Conservation (phyloP, 306 rosid genomes). For the Gastrolobium villosum region DNA sequence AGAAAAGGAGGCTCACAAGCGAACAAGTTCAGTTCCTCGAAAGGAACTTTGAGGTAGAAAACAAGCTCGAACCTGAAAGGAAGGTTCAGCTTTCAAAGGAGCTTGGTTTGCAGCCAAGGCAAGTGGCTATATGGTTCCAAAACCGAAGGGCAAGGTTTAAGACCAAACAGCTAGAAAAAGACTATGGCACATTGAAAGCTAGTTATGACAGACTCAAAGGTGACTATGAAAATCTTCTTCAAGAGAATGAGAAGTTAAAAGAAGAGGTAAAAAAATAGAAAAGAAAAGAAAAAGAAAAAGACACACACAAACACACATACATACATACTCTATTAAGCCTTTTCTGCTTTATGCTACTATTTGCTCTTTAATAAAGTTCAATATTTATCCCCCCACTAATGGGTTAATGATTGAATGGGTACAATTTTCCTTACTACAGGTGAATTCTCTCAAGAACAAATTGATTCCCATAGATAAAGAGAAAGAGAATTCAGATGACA, state of each 20-base stretch:
- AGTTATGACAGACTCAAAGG: slow-evolving; percentile 66
- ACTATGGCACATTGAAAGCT: slow-evolving; percentile 72
- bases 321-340: slow-evolving; percentile 21
- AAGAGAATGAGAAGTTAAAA: slow-evolving; percentile 64
- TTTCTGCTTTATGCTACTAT: slow-evolving; percentile 41
- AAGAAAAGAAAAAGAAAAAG: background rate
- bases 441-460: slow-evolving; percentile 68
- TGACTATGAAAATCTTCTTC: slow-evolving; percentile 71
- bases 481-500: slow-evolving; percentile 54
- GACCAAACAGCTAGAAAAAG: slow-evolving; percentile 83
- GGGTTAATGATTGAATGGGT: slow-evolving; percentile 47
- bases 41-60: slow-evolving; percentile 74
- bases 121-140: slow-evolving; percentile 97
- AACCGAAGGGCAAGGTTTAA: slow-evolving; percentile 87
- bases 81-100: slow-evolving; percentile 84
- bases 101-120: slow-evolving; percentile 88
- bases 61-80: slow-evolving; percentile 94
- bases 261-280: slow-evolving; percentile 61
- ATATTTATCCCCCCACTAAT: slow-evolving; percentile 49
- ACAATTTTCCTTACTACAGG: slow-evolving; percentile 50
- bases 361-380: slow-evolving; percentile 48
- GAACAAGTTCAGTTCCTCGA: slow-evolving; percentile 87
- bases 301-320: background rate
- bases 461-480: slow-evolving; percentile 58
- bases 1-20: slow-evolving; percentile 80